Percentiles rank a stretch among this genome's conserved stretches.
Conservation (phyloP, 2,329 filamentous ascomycete species). For the Pezizomycotina sp. region DNA sequence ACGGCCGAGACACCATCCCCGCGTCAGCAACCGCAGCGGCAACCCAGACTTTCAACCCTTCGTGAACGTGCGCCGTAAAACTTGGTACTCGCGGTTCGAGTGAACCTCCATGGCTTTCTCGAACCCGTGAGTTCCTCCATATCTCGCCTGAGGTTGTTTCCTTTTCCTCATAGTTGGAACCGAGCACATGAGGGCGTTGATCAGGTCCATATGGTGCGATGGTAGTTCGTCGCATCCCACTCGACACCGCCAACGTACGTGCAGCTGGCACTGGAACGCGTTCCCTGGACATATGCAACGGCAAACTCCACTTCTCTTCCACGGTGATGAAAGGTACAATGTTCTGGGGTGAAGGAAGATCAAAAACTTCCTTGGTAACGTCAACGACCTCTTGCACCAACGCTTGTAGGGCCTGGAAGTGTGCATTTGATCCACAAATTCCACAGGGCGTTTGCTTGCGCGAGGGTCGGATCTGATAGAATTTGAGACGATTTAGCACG, state of each 20-base stretch:
- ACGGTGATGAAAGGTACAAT: conserved; percentile 42
- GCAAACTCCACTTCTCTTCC: conserved; percentile 32
- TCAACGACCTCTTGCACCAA: conserved; percentile 87
- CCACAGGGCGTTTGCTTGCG: conserved; percentile 58
- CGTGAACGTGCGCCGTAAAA: too few relatives aligned
- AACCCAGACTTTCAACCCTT: conserved; percentile 80
- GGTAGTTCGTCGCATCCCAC: conserved; percentile 95
- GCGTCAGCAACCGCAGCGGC: conserved; percentile 70
- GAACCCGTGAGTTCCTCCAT: conserved; percentile 67
- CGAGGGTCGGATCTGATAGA: too few relatives aligned
- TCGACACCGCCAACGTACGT: conserved; percentile 97
- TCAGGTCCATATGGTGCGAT: conserved; percentile 82
- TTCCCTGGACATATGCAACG: conserved; percentile 63
- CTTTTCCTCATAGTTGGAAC: conserved; percentile 52
- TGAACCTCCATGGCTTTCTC: conserved; percentile 77
- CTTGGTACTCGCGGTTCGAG: too few relatives aligned
- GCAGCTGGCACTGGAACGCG: conserved; percentile 76
- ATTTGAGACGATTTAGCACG: too few relatives aligned
- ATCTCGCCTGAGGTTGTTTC: conserved; percentile 62
- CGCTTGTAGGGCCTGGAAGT: conserved; percentile 74
- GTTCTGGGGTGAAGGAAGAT: conserved; percentile 94
- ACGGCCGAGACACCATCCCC: too few relatives aligned
- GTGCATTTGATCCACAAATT: conserved; percentile 81
- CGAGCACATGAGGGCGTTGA: conserved; percentile 78
- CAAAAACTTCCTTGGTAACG: conserved; percentile 95